These are phyloP conservation scores for Eucalyptus guilfoylei DNA, from an alignment of 345 rosid species.

Conservation along the genomic window DNA sequence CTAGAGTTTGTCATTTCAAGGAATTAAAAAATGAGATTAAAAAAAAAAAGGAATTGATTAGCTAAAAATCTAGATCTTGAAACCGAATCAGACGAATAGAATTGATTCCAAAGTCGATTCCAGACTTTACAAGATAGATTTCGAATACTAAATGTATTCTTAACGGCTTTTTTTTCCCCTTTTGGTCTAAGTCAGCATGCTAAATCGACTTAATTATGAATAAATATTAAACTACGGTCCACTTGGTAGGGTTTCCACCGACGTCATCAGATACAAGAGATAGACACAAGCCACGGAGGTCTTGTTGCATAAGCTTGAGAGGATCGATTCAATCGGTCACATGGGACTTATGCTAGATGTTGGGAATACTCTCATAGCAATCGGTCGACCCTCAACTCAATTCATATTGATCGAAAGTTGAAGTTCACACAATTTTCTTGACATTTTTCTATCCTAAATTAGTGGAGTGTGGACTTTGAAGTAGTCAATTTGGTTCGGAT, in stretches of 20 bases:
- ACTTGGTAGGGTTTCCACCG: background rate
- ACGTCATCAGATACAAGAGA: background rate
- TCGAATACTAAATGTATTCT: background rate
- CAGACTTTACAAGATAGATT: background rate
- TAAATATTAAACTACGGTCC: background rate
- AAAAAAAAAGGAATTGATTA: accelerated
- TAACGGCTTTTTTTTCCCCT: background rate
- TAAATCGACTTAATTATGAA: background rate
- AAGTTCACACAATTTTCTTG: background rate
- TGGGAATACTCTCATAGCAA: background rate
- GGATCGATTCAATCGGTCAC: background rate
- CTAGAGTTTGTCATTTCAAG: background rate
- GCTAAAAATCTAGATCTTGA: accelerated
- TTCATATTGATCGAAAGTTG: background rate
- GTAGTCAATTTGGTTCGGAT: background rate
- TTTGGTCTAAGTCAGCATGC: background rate
- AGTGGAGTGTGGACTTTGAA: background rate
- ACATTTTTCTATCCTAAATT: background rate
- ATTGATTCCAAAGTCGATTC: background rate
- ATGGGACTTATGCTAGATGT: background rate
- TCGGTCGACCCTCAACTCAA: background rate
- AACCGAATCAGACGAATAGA: accelerated
- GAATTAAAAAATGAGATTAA: background rate
- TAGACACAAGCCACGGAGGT: background rate
- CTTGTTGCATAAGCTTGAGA: background rate